phyloP scores from a whole-genome alignment of 2,329 filamentous ascomycete genomes.

The Ascochyta clinopodiicola region DNA sequence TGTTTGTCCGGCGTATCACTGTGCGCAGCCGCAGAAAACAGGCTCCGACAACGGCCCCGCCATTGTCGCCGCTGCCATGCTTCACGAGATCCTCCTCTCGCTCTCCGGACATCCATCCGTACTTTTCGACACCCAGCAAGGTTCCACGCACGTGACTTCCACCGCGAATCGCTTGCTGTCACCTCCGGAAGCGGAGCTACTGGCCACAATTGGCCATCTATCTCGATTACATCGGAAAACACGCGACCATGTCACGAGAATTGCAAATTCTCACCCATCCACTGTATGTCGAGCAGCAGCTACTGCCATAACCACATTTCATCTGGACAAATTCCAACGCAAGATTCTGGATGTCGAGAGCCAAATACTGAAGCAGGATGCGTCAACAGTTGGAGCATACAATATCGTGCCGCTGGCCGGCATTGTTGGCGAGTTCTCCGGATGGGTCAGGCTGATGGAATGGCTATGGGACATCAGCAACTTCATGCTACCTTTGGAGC shows the following conservation, averaged over 20 bases:
- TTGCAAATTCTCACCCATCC: constrained; percentile 75
- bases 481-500: constrained; percentile 65
- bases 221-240: constrained; percentile 79
- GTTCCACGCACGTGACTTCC: constrained; percentile 45
- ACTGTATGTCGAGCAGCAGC: constrained; percentile 88
- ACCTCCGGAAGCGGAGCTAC: constrained; percentile 81
- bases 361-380: constrained; percentile 76
- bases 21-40: constrained; percentile 19
- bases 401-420: constrained; percentile 90
- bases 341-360: constrained; percentile 86
- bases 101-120: constrained; percentile 93
- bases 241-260: constrained; percentile 68
- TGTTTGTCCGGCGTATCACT: constrained; percentile 34
- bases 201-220: constrained; percentile 77
- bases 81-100: constrained; percentile 97
- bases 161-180: constrained; percentile 62
- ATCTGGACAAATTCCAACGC: constrained; percentile 80
- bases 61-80: constrained; percentile 65
- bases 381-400: constrained; percentile 84
- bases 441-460: constrained; percentile 82
- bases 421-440: constrained; percentile 83
- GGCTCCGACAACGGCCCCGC: constrained; percentile 14
- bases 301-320: constrained; percentile 74
- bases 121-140: constrained; percentile 68
- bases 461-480: constrained; percentile 80